A percentile compares a stretch with the other conserved stretches of the same genome.
Evolutionary conservation across 2,329 filamentous ascomycete species (phyloP).

Genomic region (Ilyonectria robusta): DNA sequence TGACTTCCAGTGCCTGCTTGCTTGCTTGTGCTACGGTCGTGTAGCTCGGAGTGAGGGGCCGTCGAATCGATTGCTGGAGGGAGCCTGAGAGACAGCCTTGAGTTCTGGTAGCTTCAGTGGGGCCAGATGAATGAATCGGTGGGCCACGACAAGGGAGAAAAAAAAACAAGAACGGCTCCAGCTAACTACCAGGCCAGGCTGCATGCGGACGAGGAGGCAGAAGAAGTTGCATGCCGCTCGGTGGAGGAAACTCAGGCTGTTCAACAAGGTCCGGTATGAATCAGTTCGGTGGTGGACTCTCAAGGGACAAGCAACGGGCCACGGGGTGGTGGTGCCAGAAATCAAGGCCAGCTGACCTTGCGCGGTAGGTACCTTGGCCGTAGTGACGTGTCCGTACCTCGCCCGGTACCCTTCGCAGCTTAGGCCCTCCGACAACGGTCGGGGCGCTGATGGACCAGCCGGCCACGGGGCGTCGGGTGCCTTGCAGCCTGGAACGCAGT

Average conservation of each 20-base stretch:
- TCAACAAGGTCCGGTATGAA: no score
- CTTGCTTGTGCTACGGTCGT: background rate
- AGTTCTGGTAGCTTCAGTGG: constrained; percentile 19
- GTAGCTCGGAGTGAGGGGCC: background rate
- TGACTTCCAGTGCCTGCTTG: background rate
- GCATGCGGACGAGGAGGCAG: background rate
- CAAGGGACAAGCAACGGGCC: background rate
- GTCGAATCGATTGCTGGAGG: background rate
- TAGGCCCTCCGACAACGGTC: constrained; percentile 26
- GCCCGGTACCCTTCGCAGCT: constrained; percentile 9
- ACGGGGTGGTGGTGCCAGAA: constrained; percentile 9
- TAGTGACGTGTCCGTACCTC: constrained; percentile 28
- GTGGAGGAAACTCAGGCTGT: background rate
- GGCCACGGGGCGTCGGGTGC: constrained; percentile 3
- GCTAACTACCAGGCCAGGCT: background rate
- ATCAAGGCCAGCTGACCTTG: constrained; percentile 19
- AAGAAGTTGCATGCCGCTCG: background rate
- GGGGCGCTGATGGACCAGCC: background rate
- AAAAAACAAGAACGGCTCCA: background rate
- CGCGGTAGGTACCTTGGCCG: constrained; percentile 11
- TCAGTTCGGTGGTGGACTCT: background rate
- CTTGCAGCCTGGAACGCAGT: constrained; percentile 16
- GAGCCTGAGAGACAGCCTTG: background rate
- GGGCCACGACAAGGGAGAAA: constrained; percentile 12
- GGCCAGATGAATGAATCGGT: constrained; percentile 1